A percentile compares a stretch with the other conserved stretches of the same genome.
These are phyloP conservation scores for Ettlia oleoabundans DNA, from an alignment of 139 green algal species.

Conservation along the genomic window DNA sequence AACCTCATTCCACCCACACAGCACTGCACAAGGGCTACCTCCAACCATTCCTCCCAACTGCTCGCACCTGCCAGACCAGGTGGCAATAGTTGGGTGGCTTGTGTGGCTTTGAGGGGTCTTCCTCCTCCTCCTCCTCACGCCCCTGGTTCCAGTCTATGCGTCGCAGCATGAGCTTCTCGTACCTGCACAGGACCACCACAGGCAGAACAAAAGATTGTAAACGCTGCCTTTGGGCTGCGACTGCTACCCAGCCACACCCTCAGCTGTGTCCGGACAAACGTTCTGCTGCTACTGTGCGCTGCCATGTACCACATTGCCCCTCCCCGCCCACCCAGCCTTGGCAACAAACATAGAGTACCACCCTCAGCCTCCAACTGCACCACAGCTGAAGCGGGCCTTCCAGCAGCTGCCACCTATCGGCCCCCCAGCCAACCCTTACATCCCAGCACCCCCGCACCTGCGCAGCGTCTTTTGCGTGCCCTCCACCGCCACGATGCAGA, in stretches of 20 bases:
- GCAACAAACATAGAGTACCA: too few species aligned
- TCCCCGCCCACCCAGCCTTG: too few species aligned
- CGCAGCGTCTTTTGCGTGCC: slow-evolving; percentile 69
- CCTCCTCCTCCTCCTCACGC: slow-evolving; percentile 59
- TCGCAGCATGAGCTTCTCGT: slow-evolving; percentile 94
- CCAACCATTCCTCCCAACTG: too few species aligned
- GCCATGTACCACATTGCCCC: too few species aligned
- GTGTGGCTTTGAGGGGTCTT: slow-evolving; percentile 21
- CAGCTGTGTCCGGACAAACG: not conserved
- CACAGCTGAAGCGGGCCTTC: too few species aligned
- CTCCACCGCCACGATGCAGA: slow-evolving; percentile 88
- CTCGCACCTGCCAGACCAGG: slow-evolving; percentile 61
- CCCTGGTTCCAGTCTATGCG: slow-evolving; percentile 90
- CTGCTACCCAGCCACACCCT: not conserved
- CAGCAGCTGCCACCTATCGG: not conserved
- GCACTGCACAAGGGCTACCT: too few species aligned
- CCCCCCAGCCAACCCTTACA: not conserved
- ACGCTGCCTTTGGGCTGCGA: not conserved
- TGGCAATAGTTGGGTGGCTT: slow-evolving; percentile 57
- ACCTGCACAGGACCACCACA: slow-evolving; percentile 57
- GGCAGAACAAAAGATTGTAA: not conserved
- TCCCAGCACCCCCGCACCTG: slow-evolving; percentile 64
- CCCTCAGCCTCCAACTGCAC: too few species aligned
- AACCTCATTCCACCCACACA: too few species aligned
- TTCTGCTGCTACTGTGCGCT: too few species aligned